Conservation (phyloP, 2,329 filamentous ascomycete species). For the Diaporthe citrichinensis region DNA sequence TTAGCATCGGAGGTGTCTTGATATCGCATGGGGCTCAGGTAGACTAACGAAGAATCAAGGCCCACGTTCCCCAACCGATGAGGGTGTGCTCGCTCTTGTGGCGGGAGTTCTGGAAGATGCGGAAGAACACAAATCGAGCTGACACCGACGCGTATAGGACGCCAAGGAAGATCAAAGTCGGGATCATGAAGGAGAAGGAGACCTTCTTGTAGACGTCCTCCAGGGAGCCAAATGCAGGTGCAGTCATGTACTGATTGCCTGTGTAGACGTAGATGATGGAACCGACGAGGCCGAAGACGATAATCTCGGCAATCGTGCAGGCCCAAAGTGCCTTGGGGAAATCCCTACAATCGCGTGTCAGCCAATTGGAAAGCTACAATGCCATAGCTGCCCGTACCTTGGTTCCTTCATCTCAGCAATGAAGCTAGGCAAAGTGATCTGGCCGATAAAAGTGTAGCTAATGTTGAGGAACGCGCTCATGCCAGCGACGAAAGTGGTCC, state of each 20-base stretch:
- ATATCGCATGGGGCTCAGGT: slow-evolving; percentile 29
- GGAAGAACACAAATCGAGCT: slow-evolving; percentile 92
- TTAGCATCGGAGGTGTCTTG: slow-evolving; percentile 28
- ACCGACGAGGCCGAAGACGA: slow-evolving; percentile 88
- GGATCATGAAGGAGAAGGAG: slow-evolving; percentile 95
- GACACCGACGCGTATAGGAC: slow-evolving; percentile 93
- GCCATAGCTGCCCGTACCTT: slow-evolving; percentile 51
- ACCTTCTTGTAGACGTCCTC: slow-evolving; percentile 87
- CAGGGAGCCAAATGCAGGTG: slow-evolving; percentile 89
- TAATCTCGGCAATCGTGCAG: slow-evolving; percentile 88
- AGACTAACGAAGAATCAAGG: slow-evolving; percentile 74
- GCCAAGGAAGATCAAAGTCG: slow-evolving; percentile 92
- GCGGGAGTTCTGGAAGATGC: slow-evolving; percentile 82
- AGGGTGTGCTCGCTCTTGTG: slow-evolving; percentile 88
- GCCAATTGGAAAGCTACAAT: neutral
- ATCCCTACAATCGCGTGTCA: slow-evolving; percentile 64
- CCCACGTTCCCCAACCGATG: slow-evolving; percentile 85
- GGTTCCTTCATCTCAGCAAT: slow-evolving; percentile 92
- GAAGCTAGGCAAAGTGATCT: slow-evolving; percentile 94
- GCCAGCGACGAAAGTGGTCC: slow-evolving; percentile 84
- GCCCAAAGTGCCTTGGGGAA: slow-evolving; percentile 95
- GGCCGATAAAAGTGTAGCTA: slow-evolving; percentile 95
- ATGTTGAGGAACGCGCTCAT: slow-evolving; percentile 96
- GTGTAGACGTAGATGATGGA: slow-evolving; percentile 88
- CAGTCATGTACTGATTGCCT: slow-evolving; percentile 89